A percentile compares a stretch with the other conserved stretches of the same genome.
Evolutionary conservation across 495 filamentous ascomycete genomes (phyloP).

Genomic region (Penicillium canariense): DNA sequence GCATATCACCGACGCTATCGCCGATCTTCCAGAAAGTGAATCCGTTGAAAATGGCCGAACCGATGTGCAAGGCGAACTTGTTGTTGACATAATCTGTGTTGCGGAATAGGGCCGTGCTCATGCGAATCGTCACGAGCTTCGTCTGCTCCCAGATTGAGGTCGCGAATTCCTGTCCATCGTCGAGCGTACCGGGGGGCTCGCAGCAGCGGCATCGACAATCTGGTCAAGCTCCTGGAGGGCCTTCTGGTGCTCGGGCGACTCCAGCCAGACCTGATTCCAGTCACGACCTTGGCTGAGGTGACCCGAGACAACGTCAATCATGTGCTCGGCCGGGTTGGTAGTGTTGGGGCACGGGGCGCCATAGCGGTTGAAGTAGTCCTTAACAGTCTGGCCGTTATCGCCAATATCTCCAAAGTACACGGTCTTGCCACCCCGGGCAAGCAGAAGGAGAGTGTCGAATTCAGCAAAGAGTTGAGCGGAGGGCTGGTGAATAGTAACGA

Average conservation of each 20-base stretch:
- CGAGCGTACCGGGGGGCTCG: slow-evolving; percentile 31
- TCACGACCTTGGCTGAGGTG: slow-evolving; percentile 41
- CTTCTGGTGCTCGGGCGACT: slow-evolving; percentile 48
- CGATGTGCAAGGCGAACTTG: slow-evolving; percentile 48
- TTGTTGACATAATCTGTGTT: slow-evolving; percentile 63
- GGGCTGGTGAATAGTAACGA: slow-evolving; percentile 78
- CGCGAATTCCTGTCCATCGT: slow-evolving; percentile 54
- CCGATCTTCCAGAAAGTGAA: slow-evolving; percentile 44
- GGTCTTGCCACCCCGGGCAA: slow-evolving; percentile 66
- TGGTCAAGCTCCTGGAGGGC: slow-evolving; percentile 53
- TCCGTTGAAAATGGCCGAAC: slow-evolving; percentile 39
- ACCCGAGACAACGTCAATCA: slow-evolving; percentile 75
- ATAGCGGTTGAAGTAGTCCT: slow-evolving; percentile 74
- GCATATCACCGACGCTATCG: slow-evolving; percentile 27
- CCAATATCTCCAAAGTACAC: slow-evolving; percentile 72
- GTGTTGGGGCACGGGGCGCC: slow-evolving; percentile 69
- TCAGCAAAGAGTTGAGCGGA: slow-evolving; percentile 68
- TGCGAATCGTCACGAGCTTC: slow-evolving; percentile 54
- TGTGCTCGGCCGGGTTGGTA: slow-evolving; percentile 85
- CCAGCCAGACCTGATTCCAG: slow-evolving; percentile 65
- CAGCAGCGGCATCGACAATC: slow-evolving; percentile 45
- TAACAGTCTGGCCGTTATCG: slow-evolving; percentile 49
- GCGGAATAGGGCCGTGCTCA: slow-evolving; percentile 59
- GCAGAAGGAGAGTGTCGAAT: slow-evolving; percentile 69
- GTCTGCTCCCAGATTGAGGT: slow-evolving; percentile 56